Percentiles rank a stretch among this genome's conserved stretches.
These are phyloP conservation scores for Yamadazyma kitorensis DNA, from an alignment of 805 yeast genomes.

Conservation along the genomic window DNA sequence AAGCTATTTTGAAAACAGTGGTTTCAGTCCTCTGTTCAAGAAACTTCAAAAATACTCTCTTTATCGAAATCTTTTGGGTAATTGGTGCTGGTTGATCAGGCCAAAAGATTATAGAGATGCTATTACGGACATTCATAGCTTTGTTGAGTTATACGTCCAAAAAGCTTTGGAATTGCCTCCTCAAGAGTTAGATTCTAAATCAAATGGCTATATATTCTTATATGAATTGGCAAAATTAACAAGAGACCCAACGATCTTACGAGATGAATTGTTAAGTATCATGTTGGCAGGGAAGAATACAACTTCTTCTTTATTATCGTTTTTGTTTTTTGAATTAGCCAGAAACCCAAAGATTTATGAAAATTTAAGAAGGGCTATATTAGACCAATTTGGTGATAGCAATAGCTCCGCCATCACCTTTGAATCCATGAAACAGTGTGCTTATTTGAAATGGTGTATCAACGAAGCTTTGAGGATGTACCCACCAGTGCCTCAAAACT, in stretches of 20 bases:
- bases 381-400: constrained; percentile 20
- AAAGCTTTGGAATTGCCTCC: constrained; percentile 24
- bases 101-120: constrained; percentile 28
- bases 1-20: constrained; percentile 5
- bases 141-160: constrained; percentile 25
- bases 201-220: constrained; percentile 28
- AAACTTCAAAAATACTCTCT: constrained; percentile 24
- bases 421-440: constrained; percentile 28
- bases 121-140: constrained; percentile 25
- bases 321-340: constrained; percentile 25
- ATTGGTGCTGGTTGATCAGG: constrained; percentile 21
- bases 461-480: constrained; percentile 28
- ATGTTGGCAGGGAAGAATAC: constrained; percentile 36
- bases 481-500: constrained; percentile 31
- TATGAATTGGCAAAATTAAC: constrained; percentile 36
- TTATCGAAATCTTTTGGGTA: constrained; percentile 23
- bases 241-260: constrained; percentile 29
- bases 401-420: constrained; percentile 21
- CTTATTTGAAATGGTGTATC: constrained; percentile 24
- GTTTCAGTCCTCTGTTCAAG: constrained; percentile 26
- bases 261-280: constrained; percentile 35
- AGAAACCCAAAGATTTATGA: constrained; percentile 24
- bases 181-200: constrained; percentile 24
- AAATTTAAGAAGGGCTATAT: constrained; percentile 23
- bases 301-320: constrained; percentile 29